phyloP scores from a whole-genome alignment of 1,284 basidiomycete genomes.

The Apiotrichum domesticum region DNA sequence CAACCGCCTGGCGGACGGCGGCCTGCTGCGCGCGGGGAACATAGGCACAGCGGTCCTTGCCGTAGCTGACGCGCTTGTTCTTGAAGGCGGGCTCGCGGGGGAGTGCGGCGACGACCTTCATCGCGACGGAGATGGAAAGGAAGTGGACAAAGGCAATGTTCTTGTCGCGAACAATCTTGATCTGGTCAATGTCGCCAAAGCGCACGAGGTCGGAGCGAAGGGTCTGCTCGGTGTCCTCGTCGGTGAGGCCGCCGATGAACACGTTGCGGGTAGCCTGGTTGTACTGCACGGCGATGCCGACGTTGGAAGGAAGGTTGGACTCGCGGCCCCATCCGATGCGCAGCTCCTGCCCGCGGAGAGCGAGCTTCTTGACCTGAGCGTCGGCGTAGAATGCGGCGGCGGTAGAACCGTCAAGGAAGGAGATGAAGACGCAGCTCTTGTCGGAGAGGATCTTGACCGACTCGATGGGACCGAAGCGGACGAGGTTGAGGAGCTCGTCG shows the following conservation, averaged over 20 bases:
- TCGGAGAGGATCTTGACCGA: constrained; percentile 92
- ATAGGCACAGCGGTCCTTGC: constrained; percentile 89
- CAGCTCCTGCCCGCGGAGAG: constrained; percentile 84
- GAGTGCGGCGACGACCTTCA: constrained; percentile 85
- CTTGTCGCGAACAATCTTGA: constrained; percentile 96
- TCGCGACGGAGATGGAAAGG: constrained; percentile 82
- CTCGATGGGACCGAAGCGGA: constrained; percentile 96
- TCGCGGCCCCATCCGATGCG: constrained; percentile 96
- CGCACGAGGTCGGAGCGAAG: constrained; percentile 73
- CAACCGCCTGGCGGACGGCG: constrained; percentile 50
- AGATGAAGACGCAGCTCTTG: constrained; percentile 96
- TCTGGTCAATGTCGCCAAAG: constrained; percentile 94
- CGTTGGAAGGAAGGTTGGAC: constrained; percentile 73
- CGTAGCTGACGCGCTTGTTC: constrained; percentile 90
- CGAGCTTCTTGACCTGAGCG: constrained; percentile 83
- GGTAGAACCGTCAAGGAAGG: constrained; percentile 84
- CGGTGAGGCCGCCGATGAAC: constrained; percentile 84
- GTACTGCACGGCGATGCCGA: constrained; percentile 77
- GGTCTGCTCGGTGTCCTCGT: constrained; percentile 79
- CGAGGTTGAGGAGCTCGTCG: constrained; percentile 93
- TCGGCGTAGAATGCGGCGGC: constrained; percentile 93
- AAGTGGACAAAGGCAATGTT: constrained; percentile 97
- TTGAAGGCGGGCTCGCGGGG: constrained; percentile 83
- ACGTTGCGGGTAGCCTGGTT: constrained; percentile 88
- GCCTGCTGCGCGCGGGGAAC: constrained; percentile 51